Percentiles rank a stretch among this genome's conserved stretches.
These are phyloP conservation scores for Lippia alba DNA, from an alignment of 305 asterid species.

Conservation along the genomic window DNA sequence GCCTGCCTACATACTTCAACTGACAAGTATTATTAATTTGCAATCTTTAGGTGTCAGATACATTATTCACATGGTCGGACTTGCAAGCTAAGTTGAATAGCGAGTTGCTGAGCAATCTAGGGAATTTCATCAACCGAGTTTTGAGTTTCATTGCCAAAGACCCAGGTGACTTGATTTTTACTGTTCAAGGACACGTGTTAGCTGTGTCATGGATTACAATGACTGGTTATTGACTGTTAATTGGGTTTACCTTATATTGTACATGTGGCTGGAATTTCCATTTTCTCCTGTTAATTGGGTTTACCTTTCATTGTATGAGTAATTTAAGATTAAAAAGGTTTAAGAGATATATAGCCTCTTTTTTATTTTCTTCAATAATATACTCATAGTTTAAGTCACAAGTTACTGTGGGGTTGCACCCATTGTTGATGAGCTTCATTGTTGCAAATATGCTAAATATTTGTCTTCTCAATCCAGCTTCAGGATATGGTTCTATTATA, in stretches of 20 bases:
- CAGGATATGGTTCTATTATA: slow-evolving; percentile 80
- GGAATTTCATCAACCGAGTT: slow-evolving; percentile 86
- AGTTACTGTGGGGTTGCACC: slow-evolving; percentile 5
- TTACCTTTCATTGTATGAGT: background rate
- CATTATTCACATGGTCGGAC: slow-evolving; percentile 86
- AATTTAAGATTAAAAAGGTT: slow-evolving; percentile 7
- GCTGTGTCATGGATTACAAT: too few relatives aligned
- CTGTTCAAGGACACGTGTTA: too few relatives aligned
- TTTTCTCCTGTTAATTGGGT: slow-evolving; percentile 15
- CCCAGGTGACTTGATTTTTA: slow-evolving; percentile 49
- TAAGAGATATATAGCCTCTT: background rate
- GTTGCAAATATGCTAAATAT: slow-evolving; percentile 14
- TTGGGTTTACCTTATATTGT: too few relatives aligned
- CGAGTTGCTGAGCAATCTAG: slow-evolving; percentile 84
- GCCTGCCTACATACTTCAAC: slow-evolving; percentile 11
- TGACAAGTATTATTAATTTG: slow-evolving; percentile 25
- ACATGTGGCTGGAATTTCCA: slow-evolving; percentile 9
- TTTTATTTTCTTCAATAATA: background rate
- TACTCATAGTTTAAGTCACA: background rate
- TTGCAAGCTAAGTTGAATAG: slow-evolving; percentile 83
- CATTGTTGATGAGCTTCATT: slow-evolving; percentile 4
- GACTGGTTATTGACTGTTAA: too few relatives aligned
- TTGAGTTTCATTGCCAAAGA: slow-evolving; percentile 91
- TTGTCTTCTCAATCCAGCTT: slow-evolving; percentile 48
- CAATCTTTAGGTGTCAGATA: slow-evolving; percentile 71